Base-by-base conservation (phyloP, 805 yeast species). In the Saccharomycopsis oosterbeekiorum region DNA sequence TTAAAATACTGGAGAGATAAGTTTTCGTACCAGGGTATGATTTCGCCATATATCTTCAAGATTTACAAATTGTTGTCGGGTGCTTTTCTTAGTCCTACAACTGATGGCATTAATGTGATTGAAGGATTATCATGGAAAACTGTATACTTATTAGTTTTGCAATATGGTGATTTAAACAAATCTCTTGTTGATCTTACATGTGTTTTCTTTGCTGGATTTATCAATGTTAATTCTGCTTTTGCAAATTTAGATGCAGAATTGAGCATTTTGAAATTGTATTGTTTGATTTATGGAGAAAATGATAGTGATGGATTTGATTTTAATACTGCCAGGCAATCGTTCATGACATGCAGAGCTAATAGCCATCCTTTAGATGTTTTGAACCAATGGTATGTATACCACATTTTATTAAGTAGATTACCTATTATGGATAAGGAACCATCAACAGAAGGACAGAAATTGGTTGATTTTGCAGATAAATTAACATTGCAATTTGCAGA, bases 31-130 rank as follows among this genome's bases (percentile, higher is more conserved):
- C 60, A 75, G 37, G 70, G 68, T 36, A 72, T 70, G 56, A 83
- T 86, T 60, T 91, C 96, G 1, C 60, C 59, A 0, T 73, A 80
- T 2, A 71, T 89, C 21, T 69, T 82, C 15, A 82, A 84, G 65
- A 77, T 89, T 1, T 88, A 85, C 71, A 82, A 82, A 63, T 71
- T 92, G 3, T 74, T 92, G 17, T 75, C 87, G 1, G 88, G 89
- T 12, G 73, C 78, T 8, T 67, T 77, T 15, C 68, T 76, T 17
- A 64, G 69, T 1, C 65, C 67, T 5, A 66, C 68, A 5, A 59
- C 66, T 34, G 68, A 74, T 24, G 73, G 77, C 10, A 69, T 72
- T 2, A 72, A 75, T 3, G 72, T 79, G 17, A 65, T 76, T 2
- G 73, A 72, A 1, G 81, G 78, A 1, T 75, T 88, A 36, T 79